Evolutionary conservation across 441 rosid genomes (phyloP).

Genomic region (Erodium chrysanthum): DNA sequence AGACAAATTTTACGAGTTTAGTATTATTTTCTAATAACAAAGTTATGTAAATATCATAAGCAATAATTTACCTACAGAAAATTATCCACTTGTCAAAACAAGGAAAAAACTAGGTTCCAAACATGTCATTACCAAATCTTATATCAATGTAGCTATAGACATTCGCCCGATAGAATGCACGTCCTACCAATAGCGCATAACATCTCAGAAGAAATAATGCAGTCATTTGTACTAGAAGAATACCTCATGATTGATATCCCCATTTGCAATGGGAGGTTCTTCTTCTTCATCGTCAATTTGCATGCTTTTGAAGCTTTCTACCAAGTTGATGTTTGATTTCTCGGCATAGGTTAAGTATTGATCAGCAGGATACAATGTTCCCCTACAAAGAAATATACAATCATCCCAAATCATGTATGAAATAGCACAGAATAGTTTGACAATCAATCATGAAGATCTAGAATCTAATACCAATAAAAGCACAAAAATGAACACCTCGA

Average conservation of each 20-base stretch:
- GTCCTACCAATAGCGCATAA: background rate
- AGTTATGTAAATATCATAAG: background rate
- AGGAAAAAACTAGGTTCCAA: background rate
- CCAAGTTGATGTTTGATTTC: slow-evolving; percentile 53
- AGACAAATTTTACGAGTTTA: background rate
- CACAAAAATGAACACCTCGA: background rate
- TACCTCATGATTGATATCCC: slow-evolving; percentile 61
- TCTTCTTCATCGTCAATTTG: slow-evolving; percentile 43
- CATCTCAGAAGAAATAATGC: background rate
- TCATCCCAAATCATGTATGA: background rate
- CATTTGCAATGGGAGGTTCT: slow-evolving; percentile 54
- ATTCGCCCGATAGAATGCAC: background rate
- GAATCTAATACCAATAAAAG: background rate
- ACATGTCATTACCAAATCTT: background rate
- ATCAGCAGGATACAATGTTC: slow-evolving; percentile 52
- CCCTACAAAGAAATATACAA: slow-evolving; percentile 30
- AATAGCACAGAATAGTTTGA: background rate
- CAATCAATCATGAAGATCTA: background rate
- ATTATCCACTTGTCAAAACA: background rate
- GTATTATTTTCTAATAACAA: background rate
- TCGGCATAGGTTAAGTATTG: slow-evolving; percentile 49
- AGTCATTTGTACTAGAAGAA: slow-evolving; percentile 2
- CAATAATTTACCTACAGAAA: background rate
- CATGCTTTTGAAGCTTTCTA: slow-evolving; percentile 77
- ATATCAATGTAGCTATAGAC: background rate